Evolutionary conservation across 2,329 filamentous ascomycete genomes (phyloP).

Genomic region (Claviceps paspali): DNA sequence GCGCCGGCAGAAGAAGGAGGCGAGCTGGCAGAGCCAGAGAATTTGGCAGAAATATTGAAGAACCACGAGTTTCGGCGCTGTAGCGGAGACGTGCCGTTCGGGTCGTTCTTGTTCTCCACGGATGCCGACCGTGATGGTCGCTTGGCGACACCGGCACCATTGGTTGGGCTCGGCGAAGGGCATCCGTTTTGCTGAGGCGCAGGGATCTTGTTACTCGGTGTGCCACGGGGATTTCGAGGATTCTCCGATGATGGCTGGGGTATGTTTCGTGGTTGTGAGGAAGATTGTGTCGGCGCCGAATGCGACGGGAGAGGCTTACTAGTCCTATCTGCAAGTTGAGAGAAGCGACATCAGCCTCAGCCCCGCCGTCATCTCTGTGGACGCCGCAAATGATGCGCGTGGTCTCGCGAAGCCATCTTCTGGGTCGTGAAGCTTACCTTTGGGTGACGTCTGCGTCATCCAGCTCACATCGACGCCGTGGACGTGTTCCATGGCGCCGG

Average conservation of each 20-base stretch:
- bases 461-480: slow-evolving; percentile 79
- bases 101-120: slow-evolving; percentile 17
- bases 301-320: slow-evolving; percentile 16
- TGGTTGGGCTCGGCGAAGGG: slow-evolving; percentile 11
- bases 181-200: slow-evolving; percentile 8
- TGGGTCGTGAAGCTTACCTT: slow-evolving; percentile 42
- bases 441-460: slow-evolving; percentile 68
- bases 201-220: slow-evolving; percentile 11
- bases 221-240: slow-evolving; percentile 13
- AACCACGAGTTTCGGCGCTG: slow-evolving; percentile 74
- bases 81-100: slow-evolving; percentile 22
- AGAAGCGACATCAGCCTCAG: neutral
- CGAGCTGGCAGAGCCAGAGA: slow-evolving; percentile 46
- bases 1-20: slow-evolving; percentile 14
- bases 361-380: neutral
- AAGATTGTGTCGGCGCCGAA: slow-evolving; percentile 10
- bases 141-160: slow-evolving; percentile 11
- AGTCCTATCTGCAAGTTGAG: slow-evolving; percentile 15
- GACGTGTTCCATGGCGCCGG: slow-evolving; percentile 57
- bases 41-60: slow-evolving; percentile 82
- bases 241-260: slow-evolving; percentile 13
- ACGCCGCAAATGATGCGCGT: neutral
- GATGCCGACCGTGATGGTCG: slow-evolving; percentile 20
- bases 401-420: neutral
- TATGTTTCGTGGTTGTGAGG: slow-evolving; percentile 19